A percentile compares a stretch with the other conserved stretches of the same genome.
Conservation (phyloP, 352 stramenopile species). For the Synura sp. region DNA sequence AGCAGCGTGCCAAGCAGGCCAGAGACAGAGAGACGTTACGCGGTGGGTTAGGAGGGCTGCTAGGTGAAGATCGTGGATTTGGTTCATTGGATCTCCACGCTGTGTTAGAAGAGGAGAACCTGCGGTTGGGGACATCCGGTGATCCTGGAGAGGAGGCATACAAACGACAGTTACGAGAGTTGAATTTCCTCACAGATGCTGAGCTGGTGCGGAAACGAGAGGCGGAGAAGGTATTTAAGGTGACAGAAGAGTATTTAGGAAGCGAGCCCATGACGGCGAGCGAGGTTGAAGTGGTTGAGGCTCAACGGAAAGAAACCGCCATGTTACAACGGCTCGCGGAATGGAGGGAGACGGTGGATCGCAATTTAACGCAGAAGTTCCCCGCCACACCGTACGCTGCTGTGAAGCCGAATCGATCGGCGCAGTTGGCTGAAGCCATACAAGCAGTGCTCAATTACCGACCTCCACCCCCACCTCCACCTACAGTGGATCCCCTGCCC, state of each 20-base stretch:
- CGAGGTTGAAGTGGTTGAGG: conserved; percentile 55
- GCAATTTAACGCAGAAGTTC: conserved; percentile 48
- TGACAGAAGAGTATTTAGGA: conserved; percentile 63
- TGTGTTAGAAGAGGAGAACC: conserved; percentile 42
- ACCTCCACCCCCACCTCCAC: too few species aligned
- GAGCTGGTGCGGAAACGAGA: conserved; percentile 64
- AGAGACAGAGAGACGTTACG: conserved; percentile 51
- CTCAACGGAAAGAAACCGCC: conserved; percentile 54
- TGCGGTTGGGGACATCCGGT: conserved; percentile 50
- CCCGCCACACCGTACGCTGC: conserved; percentile 49
- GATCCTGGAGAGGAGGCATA: conserved; percentile 53
- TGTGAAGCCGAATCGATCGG: too few species aligned
- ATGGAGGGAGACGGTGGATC: conserved; percentile 55
- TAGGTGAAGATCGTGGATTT: too few species aligned
- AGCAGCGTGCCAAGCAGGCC: conserved; percentile 60
- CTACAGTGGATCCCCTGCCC: too few species aligned
- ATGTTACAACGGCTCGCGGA: conserved; percentile 48
- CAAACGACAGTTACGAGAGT: conserved; percentile 63
- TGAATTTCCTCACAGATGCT: conserved; percentile 73
- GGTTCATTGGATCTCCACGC: conserved; percentile 31
- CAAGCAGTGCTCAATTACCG: too few species aligned
- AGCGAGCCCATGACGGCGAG: conserved; percentile 57
- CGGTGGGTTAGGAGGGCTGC: conserved; percentile 24
- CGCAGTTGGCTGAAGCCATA: too few species aligned
- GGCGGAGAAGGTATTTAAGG: conserved; percentile 73